Evolutionary conservation across 257 asterid genomes (phyloP), one percentile per base, ranked within the genome.

Genomic region (Solanum bukasovii): DNA sequence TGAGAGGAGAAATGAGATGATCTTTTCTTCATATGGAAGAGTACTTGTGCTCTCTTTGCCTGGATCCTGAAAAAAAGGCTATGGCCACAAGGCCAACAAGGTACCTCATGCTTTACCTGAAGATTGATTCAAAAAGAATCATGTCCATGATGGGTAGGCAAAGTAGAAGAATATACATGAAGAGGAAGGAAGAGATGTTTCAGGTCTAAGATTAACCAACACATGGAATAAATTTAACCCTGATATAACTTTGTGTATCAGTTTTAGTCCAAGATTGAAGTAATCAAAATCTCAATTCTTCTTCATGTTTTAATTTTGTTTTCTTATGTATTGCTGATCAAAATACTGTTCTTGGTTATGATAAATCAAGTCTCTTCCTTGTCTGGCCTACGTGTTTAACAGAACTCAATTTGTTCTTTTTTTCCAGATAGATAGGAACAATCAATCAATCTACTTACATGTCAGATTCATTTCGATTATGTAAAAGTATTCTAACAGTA

Each of bases 121-220:
- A 84, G 92, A 89, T 68, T 72, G 87, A 74, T 87, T 18, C 16
- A 10, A 49, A 79, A 83, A 13, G 87, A 25, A 85, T 63, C 83
- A 63, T 87, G 88, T 88, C 88, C 70, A 56, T 88, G 91, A 88
- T 87, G 73, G 90, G 88, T 88, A 83, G 27, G 23, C 83, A 23
- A 65, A 65, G 71, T 87, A 61, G 61, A 84, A 63, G 79, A 38
- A 74, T 61, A n/a, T 67, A 77, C 63, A 65, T 70, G 86, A 87
- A 84, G 38, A 70, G n/a, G 79, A 88, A 84, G 84, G 35, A 84
- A 75, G 49, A 68, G 84, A 88, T 70, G 87, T 46, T 78, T 71
- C 38, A 70, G 46, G 42, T 35, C 61, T 70, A 75, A 68, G 79
- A 63, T 79, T n/a, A 87, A 49, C 85, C 63, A 40, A 59, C 61